phyloP scores from a whole-genome alignment of 2,329 filamentous ascomycete species.

The Colletotrichum sp. region DNA sequence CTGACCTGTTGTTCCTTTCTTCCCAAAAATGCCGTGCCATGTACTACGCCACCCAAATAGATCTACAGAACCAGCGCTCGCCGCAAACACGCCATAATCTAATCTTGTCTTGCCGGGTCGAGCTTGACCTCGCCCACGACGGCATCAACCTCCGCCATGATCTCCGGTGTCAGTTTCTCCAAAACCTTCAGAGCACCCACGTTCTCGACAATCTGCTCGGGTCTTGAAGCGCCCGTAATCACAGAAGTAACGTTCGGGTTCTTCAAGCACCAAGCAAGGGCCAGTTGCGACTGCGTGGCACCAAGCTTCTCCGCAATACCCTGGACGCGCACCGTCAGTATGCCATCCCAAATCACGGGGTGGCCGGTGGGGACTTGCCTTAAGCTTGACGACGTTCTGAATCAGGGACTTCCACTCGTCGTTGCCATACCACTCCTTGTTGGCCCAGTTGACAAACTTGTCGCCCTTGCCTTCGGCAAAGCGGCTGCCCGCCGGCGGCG shows the following conservation, averaged over 20 bases:
- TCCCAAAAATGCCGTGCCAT: background rate
- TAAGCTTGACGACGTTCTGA: slow-evolving; percentile 48
- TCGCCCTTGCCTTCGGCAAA: slow-evolving; percentile 60
- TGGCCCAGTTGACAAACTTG: slow-evolving; percentile 58
- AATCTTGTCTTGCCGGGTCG: slow-evolving; percentile 24
- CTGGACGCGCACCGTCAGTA: slow-evolving; percentile 27
- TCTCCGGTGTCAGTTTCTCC: slow-evolving; percentile 53
- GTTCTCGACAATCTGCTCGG: slow-evolving; percentile 58
- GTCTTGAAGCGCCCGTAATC: slow-evolving; percentile 56
- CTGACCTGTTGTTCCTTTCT: background rate
- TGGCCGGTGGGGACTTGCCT: slow-evolving; percentile 24
- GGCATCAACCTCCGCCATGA: slow-evolving; percentile 56
- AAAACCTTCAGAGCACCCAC: slow-evolving; percentile 49
- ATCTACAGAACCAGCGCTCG: background rate
- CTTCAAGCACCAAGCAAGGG: slow-evolving; percentile 59
- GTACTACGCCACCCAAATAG: background rate
- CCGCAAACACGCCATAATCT: slow-evolving; percentile 2
- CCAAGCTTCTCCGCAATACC: slow-evolving; percentile 63
- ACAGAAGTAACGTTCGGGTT: slow-evolving; percentile 59
- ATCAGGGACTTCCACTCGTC: slow-evolving; percentile 60
- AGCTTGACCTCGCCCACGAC: slow-evolving; percentile 30
- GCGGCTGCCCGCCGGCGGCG: slow-evolving; percentile 61
- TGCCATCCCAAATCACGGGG: background rate
- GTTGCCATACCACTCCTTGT: slow-evolving; percentile 57
- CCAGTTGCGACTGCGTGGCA: slow-evolving; percentile 54